phyloP scores from a whole-genome alignment of 2,329 filamentous ascomycete genomes.

The Penicillium sp. region DNA sequence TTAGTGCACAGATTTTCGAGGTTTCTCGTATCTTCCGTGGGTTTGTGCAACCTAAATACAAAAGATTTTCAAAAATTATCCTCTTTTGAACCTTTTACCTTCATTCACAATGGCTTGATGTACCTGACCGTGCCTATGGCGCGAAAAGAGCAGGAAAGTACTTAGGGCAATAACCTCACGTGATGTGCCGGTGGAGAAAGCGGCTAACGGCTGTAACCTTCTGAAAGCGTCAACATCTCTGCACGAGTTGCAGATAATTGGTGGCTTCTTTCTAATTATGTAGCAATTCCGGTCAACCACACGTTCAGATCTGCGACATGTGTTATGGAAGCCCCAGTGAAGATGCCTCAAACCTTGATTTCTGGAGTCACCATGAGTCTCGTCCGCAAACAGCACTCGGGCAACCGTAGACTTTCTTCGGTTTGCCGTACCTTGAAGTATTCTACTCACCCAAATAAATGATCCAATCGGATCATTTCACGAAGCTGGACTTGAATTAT shows the following conservation, averaged over 20 bases:
- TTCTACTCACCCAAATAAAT: not conserved
- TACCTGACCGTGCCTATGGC: not conserved
- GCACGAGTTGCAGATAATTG: constrained; percentile 12
- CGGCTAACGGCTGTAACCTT: constrained; percentile 23
- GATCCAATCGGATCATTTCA: constrained; percentile 1
- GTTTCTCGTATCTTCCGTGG: not conserved
- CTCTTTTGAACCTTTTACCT: not conserved
- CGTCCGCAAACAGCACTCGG: constrained; percentile 20
- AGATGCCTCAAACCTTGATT: not conserved
- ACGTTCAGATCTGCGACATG: not conserved
- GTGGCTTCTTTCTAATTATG: not conserved
- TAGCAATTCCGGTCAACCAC: not conserved
- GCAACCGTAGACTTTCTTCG: constrained; percentile 3
- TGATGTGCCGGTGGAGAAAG: constrained; percentile 5
- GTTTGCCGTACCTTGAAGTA: constrained; percentile 3
- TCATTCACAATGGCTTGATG: not conserved
- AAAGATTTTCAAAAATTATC: not conserved
- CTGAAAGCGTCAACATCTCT: constrained; percentile 18
- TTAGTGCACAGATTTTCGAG: not conserved
- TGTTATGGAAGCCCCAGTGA: not conserved
- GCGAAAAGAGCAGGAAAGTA: not conserved
- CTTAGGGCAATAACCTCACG: constrained; percentile 11
- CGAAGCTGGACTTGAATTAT: not conserved
- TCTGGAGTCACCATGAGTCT: not conserved
- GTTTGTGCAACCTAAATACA: not conserved